Evolutionary conservation across 2,329 filamentous ascomycete genomes (phyloP), one percentile per base, ranked within the genome.

Genomic region (Epichloe gansuensis): DNA sequence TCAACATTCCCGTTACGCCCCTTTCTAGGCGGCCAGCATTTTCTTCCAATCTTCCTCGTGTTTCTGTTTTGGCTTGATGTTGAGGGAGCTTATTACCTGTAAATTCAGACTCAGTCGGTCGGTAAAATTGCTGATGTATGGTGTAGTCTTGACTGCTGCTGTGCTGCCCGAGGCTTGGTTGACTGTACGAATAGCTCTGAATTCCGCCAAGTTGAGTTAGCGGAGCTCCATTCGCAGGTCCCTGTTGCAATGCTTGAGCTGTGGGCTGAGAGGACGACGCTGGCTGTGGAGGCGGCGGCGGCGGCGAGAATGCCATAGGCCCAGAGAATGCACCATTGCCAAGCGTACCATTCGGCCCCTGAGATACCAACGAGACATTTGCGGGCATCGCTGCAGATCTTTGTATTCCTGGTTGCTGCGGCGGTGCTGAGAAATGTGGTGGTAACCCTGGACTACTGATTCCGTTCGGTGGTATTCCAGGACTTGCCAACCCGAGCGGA

Each of bases 1-100:
- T 88, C 57, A 89, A 66, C 72, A 89, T 83, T 6, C 82, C 80
- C 31, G 80, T 77, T 4, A 89, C 77, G 1, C 84, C 82, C 64
- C 81, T 81, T 69, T 89, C 85, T 36, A 89, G 60, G 59, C 78
- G 75, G 31, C 79, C 81, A 0, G 84, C 80, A 54, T 79, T 76
- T 63, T 82, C 78, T 60, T 86, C 84, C 34, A 88, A 66, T 62
- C 75, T 78, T 6, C 68, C 77, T 55, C 68, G 65, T 3, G 66
- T 61, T 52, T 78, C 74, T 51, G 66, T 66, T 61, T 74, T 75
- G 4, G 67, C 62, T 54, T 69, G 66, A 41, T 74, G 72, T 38
- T 60, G 61, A 54, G 72, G 70, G 48, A 21, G 49, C 15, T 57
- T 59, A 21, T 40, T 49, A 2, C 60, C 57, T 3, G 55, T 56